Evolutionary conservation across 331 rosid genomes (phyloP).

Genomic region (Erythrophleum ivorense): DNA sequence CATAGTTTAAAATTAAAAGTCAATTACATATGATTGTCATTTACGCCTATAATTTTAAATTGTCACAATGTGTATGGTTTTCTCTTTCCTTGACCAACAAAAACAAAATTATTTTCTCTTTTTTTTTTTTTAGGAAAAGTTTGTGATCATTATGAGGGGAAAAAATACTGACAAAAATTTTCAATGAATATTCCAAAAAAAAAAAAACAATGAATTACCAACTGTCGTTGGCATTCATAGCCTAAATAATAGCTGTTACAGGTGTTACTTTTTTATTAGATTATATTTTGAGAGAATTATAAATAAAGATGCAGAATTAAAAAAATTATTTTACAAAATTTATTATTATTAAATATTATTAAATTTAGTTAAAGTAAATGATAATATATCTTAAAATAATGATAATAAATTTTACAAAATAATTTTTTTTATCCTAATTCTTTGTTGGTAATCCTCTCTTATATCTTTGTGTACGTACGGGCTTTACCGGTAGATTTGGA

Average conservation of each 20-base stretch:
- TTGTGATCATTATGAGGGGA: not conserved
- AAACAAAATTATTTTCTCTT: not conserved
- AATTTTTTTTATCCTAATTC: no score
- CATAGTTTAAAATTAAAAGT: slow-evolving; percentile 20
- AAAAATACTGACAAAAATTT: not conserved
- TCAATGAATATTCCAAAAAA: not conserved
- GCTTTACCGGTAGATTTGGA: not conserved
- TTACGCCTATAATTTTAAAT: not conserved
- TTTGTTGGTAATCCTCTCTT: not conserved
- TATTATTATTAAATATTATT: no score
- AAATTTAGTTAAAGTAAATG: no score
- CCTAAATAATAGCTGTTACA: not conserved
- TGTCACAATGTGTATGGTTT: not conserved
- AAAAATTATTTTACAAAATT: no score
- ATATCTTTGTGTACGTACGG: not conserved
- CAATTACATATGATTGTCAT: slow-evolving; percentile 1
- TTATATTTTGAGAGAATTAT: not conserved
- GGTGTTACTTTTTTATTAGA: not conserved
- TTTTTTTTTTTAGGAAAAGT: not conserved
- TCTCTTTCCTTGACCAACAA: not conserved
- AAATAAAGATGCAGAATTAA: no score
- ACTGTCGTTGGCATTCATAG: not conserved
- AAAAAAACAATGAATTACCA: not conserved
- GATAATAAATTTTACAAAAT: no score
- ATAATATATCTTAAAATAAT: no score